A percentile compares a stretch with the other conserved stretches of the same genome.
phyloP scores from a whole-genome alignment of 768 basidiomycete species.

The Tephrocybe rancida region DNA sequence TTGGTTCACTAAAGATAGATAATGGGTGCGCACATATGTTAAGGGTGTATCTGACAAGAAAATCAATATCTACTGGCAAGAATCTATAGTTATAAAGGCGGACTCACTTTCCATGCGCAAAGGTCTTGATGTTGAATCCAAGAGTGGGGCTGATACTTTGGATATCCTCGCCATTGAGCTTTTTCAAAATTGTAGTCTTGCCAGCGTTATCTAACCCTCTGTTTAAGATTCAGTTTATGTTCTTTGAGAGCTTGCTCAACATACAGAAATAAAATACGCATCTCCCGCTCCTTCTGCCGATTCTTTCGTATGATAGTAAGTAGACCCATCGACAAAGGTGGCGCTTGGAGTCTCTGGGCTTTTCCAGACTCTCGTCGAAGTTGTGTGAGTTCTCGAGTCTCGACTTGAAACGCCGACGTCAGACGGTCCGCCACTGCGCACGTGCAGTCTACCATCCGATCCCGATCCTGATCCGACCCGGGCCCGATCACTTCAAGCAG shows the following conservation, averaged over 20 bases:
- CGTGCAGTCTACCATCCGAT: too few relatives aligned
- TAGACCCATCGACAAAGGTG: slow-evolving; percentile 70
- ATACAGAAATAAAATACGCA: slow-evolving; percentile 91
- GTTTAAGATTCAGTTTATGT: slow-evolving; percentile 17
- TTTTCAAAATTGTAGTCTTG: slow-evolving; percentile 97
- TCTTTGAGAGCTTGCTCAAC: slow-evolving; percentile 3
- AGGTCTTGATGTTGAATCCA: slow-evolving; percentile 99
- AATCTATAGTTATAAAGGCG: not conserved
- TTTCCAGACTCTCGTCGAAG: not conserved
- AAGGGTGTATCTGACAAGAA: slow-evolving; percentile 60
- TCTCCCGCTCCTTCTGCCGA: slow-evolving; percentile 92
- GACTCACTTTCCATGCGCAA: slow-evolving; percentile 81
- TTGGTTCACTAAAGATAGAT: not conserved
- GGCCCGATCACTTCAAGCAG: slow-evolving; percentile 11
- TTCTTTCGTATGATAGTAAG: slow-evolving; percentile 98
- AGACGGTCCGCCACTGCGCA: too few relatives aligned
- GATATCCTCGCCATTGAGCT: slow-evolving; percentile 92
- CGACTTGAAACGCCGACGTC: too few relatives aligned
- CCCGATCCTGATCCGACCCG: not conserved
- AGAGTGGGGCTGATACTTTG: slow-evolving; percentile 87
- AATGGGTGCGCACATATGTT: slow-evolving; percentile 70
- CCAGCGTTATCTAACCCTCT: slow-evolving; percentile 99
- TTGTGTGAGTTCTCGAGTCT: too few relatives aligned
- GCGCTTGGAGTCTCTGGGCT: not conserved
- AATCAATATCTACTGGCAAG: not conserved